Evolutionary conservation across 139 green algal species (phyloP), one percentile per base, ranked within the genome.

Genomic region (Pleodorina starrii): DNA sequence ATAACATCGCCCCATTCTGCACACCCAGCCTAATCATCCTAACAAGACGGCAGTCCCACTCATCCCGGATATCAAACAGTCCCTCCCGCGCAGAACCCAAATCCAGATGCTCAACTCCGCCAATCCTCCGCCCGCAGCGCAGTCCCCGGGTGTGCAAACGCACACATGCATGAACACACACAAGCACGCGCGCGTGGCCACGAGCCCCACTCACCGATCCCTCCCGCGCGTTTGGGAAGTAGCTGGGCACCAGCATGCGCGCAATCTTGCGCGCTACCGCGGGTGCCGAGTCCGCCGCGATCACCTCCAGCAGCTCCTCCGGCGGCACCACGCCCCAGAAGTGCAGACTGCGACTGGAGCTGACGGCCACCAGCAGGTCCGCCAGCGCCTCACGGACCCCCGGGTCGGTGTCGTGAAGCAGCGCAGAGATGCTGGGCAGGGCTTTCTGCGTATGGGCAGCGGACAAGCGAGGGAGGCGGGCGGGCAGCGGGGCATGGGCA

Each of bases 301-400:
- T 84, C 19, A 91, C 90, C 16, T 93, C 92, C 71, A 97, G 91
- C 83, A 97, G 91, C 44, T 85, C 50, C 25, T 95, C 90, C 46
- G 96, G 68, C 6, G 91, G 83, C 29, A 97, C 94, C 35, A 97
- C 89, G 25, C 95, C 92, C 63, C 91, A 94, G 87, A 96, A 97
- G 60, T 94, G 90, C 35, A 97, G 86, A 10, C 76, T 91, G 36
- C 91, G 80, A 35, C 86, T 88, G 44, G 71, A 59, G n/a, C 85
- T 86, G 35, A 97, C 84, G 11, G 89, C 86, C 4, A 94, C 86
- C 68, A 98, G 91, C 74, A 98, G 81, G 74, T 94, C 91, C 17
- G 90, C 91, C 84, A 98, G 87, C 2, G 93, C 92, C 32, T 92
- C 85, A 23, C 95, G 91, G n/a, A 97, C 91, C 29, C 84, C 89